Evolutionary conservation across 225 moss, liverwort and hornwort genomes (phyloP).

Genomic region (Physcomitrium patens): DNA sequence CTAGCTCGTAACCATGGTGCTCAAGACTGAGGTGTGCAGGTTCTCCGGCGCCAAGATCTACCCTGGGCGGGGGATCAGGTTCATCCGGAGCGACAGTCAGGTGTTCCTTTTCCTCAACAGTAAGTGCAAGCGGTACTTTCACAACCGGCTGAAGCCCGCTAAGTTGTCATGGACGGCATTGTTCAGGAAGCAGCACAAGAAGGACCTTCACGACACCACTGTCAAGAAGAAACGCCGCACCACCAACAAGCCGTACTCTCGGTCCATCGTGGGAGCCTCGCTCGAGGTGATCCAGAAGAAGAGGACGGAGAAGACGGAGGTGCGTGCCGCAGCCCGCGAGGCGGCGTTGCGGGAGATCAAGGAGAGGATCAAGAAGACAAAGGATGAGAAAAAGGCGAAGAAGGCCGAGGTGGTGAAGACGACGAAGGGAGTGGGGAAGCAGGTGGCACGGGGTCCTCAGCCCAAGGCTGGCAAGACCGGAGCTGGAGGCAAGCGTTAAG

Average conservation of each 20-base stretch:
- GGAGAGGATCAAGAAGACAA: conserved; percentile 59
- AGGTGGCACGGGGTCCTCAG: conserved; percentile 44
- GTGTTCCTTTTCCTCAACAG: conserved; percentile 66
- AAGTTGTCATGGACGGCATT: conserved; percentile 66
- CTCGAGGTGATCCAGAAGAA: conserved; percentile 72
- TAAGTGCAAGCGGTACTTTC: conserved; percentile 68
- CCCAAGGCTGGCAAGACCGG: conserved; percentile 53
- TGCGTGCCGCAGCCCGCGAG: conserved; percentile 63
- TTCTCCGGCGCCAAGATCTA: conserved; percentile 67
- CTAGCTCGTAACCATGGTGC: conserved; percentile 44
- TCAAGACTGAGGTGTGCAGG: conserved; percentile 63
- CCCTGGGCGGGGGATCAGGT: conserved; percentile 58
- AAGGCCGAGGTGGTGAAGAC: conserved; percentile 50
- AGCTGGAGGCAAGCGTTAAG: conserved; percentile 62
- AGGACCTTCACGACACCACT: conserved; percentile 51
- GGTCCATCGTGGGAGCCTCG: conserved; percentile 64
- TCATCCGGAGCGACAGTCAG: conserved; percentile 56
- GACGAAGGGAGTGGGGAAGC: conserved; percentile 51
- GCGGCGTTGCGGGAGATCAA: conserved; percentile 61
- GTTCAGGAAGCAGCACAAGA: conserved; percentile 70
- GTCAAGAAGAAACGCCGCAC: conserved; percentile 60
- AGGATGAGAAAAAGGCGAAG: conserved; percentile 63
- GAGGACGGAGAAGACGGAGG: conserved; percentile 62
- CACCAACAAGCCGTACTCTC: conserved; percentile 54
- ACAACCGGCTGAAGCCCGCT: conserved; percentile 63